phyloP scores from a whole-genome alignment of 2,329 filamentous ascomycete species.

The Scolecobasidium constrictum region DNA sequence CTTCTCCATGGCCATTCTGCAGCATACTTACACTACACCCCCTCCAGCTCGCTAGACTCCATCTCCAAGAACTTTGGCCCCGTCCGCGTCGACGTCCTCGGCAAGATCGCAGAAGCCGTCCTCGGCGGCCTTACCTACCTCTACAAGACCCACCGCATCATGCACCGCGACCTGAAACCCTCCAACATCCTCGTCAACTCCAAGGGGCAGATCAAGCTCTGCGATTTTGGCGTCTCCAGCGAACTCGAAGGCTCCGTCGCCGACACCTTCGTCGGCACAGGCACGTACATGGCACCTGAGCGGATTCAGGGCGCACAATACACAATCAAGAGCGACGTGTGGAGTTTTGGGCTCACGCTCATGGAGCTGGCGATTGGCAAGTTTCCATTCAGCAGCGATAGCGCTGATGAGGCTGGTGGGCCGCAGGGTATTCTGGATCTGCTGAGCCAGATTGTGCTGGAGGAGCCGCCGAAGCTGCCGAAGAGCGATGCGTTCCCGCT shows the following conservation, averaged over 20 bases:
- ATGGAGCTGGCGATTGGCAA: slow-evolving; percentile 98
- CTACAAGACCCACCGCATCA: slow-evolving; percentile 91
- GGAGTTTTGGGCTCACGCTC: slow-evolving; percentile 89
- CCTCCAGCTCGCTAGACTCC: slow-evolving; percentile 72
- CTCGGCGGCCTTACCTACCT: slow-evolving; percentile 89
- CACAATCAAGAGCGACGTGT: slow-evolving; percentile 96
- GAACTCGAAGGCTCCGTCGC: slow-evolving; percentile 97
- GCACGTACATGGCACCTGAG: slow-evolving; percentile 98
- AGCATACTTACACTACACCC: background rate
- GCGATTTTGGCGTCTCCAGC: slow-evolving; percentile 97
- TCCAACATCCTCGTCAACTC: slow-evolving; percentile 97
- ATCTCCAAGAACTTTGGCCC: slow-evolving; percentile 93
- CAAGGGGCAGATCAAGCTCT: slow-evolving; percentile 87
- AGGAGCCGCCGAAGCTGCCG: slow-evolving; percentile 83
- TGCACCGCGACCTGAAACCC: slow-evolving; percentile 98
- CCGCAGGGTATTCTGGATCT: slow-evolving; percentile 94
- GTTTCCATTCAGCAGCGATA: slow-evolving; percentile 84
- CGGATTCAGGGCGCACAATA: slow-evolving; percentile 95
- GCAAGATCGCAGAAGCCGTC: slow-evolving; percentile 94
- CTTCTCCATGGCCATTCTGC: slow-evolving; percentile 2
- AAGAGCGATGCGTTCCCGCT: slow-evolving; percentile 96
- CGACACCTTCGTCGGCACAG: slow-evolving; percentile 96
- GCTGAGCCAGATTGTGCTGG: slow-evolving; percentile 93
- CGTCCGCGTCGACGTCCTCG: slow-evolving; percentile 87
- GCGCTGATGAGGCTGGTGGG: slow-evolving; percentile 52